phyloP scores from a whole-genome alignment of 2,329 filamentous ascomycete genomes.

The Plenodomus tracheiphilus region DNA sequence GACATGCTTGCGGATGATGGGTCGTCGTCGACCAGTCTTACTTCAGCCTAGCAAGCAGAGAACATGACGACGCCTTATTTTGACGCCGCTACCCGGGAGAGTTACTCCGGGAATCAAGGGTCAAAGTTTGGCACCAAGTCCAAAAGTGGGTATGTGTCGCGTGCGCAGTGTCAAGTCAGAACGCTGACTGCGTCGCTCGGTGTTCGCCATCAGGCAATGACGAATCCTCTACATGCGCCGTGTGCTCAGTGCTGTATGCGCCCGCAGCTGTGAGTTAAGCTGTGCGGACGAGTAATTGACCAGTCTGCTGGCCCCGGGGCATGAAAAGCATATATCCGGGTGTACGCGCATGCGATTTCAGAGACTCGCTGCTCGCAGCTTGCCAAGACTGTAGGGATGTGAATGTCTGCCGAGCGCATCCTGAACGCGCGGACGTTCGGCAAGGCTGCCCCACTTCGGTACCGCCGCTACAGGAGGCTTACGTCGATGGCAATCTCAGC shows the following conservation, averaged over 20 bases:
- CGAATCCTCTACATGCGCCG: not conserved
- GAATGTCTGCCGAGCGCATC: not conserved
- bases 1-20: conserved; percentile 19
- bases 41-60: conserved; percentile 13
- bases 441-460: conserved; percentile 10
- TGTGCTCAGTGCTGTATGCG: not conserved
- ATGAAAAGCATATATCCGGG: not conserved
- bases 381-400: not conserved
- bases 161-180: conserved; percentile 7
- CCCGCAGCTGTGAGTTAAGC: not conserved
- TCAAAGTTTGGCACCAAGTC: conserved; percentile 8
- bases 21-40: conserved; percentile 15
- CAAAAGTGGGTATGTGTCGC: conserved; percentile 19
- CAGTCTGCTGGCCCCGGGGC: not conserved
- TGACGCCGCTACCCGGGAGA: not conserved
- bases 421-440: conserved; percentile 7
- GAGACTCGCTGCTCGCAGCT: not conserved
- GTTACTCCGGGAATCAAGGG: conserved; percentile 6
- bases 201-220: not conserved
- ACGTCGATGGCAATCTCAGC: no score
- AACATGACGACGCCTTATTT: conserved; percentile 28
- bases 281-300: not conserved
- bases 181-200: not conserved
- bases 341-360: not conserved
- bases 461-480: no score